Evolutionary conservation across 73 alveolate species (phyloP), one percentile per base, ranked within the genome.

Genomic region (Durusdinium trenchii): DNA sequence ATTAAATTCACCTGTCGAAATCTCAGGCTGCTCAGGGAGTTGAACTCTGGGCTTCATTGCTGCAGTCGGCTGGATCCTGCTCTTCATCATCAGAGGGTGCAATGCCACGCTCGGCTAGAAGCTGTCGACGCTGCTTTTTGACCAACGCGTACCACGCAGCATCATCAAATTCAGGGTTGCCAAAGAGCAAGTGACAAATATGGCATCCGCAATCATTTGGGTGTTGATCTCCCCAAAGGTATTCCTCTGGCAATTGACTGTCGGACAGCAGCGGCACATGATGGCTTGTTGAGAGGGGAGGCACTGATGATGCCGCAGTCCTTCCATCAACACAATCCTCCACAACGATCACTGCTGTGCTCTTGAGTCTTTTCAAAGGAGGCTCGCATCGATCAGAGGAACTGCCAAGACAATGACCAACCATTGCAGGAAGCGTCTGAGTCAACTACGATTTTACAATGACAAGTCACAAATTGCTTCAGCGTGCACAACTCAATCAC

Each of bases 131-230:
- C n/a, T n/a, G 18, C 73, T 32, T 60, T 60, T 60, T 60, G 73
- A 23, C 73, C 18, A 23, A 23, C 30, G 30, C n/a, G n/a, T 60
- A 23, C 73, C 73, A 60, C 18, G 20, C 35, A 3, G 42, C 81
- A 67, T 67, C 42, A 32, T 18, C 42, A 36, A 36, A 32, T 67
- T 18, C 81, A 30, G 20, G 45, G 14, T 32, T 32, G 20, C 81
- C 81, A 67, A 26, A 67, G 14, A 67, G 81, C 36, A 32, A 40
- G 40, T 73, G 50, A 51, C 85, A 73, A 48, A 48, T 38, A 36
- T 73, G 85, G 85, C 85, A 73, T 73, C 85, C 85, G 10, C 52
- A 36, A 23, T 60, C 73, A 60, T 23, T 32, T 60, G 73, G 73
- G 30, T 60, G 73, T 60, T 60, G 73, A 60, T 60, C 73, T 32